phyloP scores from a whole-genome alignment of 306 rosid genomes.

The Dalbergia cochinchinensis region DNA sequence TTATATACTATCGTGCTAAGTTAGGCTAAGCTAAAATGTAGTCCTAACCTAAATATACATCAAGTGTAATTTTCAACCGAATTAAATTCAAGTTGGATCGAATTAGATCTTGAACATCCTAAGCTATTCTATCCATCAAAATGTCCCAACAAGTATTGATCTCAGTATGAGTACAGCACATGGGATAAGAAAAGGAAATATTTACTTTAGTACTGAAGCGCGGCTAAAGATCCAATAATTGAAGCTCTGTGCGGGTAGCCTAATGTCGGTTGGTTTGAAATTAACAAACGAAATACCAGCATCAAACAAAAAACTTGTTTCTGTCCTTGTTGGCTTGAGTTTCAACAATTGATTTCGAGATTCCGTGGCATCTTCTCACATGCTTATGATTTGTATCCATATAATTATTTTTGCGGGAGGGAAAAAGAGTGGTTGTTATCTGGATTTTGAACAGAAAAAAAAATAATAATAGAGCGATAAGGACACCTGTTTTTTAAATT shows the following conservation, averaged over 20 bases:
- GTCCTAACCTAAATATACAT: too few species aligned
- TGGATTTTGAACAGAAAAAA: neutral
- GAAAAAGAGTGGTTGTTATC: constrained; percentile 4
- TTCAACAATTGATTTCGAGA: constrained; percentile 22
- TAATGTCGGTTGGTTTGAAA: constrained; percentile 24
- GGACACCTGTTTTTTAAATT: constrained; percentile 11
- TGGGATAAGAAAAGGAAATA: too few species aligned
- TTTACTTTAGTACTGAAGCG: constrained; percentile 7
- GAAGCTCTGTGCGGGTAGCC: constrained; percentile 11
- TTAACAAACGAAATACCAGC: neutral
- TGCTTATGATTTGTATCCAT: constrained; percentile 14
- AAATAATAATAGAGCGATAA: neutral
- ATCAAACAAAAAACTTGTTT: constrained; percentile 21
- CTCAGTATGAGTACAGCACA: too few species aligned
- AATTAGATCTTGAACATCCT: too few species aligned
- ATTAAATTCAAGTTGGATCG: too few species aligned
- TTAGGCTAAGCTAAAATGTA: too few species aligned
- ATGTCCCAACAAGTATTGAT: too few species aligned
- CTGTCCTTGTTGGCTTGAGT: constrained; percentile 32
- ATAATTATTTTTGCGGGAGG: neutral
- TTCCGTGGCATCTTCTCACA: constrained; percentile 38
- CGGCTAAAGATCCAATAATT: constrained; percentile 29
- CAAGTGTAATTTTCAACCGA: too few species aligned
- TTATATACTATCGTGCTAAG: too few species aligned
- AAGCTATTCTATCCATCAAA: too few species aligned